These are phyloP conservation scores for Spergularia azorica DNA, from an alignment of 179 eudicot species.

Conservation along the genomic window DNA sequence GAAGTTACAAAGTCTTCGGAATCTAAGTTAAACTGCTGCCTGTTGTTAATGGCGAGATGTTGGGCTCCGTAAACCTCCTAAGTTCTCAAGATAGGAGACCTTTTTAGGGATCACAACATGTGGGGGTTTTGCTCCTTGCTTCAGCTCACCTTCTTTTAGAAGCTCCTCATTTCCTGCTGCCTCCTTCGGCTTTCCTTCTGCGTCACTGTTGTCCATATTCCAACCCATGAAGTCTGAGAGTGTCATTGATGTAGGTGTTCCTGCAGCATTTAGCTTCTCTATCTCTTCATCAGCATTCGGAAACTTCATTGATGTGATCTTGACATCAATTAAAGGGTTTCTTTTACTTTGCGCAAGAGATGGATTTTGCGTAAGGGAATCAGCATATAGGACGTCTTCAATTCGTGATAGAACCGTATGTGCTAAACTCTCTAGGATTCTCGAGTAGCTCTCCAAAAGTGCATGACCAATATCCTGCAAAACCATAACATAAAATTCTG, in stretches of 20 bases:
- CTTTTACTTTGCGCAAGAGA: conserved; percentile 35
- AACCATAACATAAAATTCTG: no score
- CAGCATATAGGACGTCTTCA: conserved; percentile 82
- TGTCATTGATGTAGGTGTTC: conserved; percentile 57
- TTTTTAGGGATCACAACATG: conserved; percentile 43
- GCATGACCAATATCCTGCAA: conserved; percentile 89
- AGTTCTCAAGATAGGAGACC: conserved; percentile 56
- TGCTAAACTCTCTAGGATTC: conserved; percentile 80
- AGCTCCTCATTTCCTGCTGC: conserved; percentile 31
- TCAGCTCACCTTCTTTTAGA: conserved; percentile 26
- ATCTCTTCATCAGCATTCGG: conserved; percentile 56
- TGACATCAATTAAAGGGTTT: conserved; percentile 29
- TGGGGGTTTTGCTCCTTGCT: conserved; percentile 38
- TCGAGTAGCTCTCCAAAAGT: conserved; percentile 83
- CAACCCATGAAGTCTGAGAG: conserved; percentile 75
- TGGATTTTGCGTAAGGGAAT: conserved; percentile 51
- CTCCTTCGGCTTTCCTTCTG: conserved; percentile 28
- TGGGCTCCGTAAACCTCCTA: conserved; percentile 76
- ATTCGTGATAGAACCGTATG: conserved; percentile 77
- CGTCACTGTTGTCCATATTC: conserved; percentile 40
- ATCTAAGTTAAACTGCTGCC: conserved; percentile 2
- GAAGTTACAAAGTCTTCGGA: conserved; percentile 18
- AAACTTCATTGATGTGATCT: conserved; percentile 33
- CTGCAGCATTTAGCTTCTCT: conserved; percentile 48
- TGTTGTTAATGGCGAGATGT: conserved; percentile 55